Conservation (phyloP, 371 early-diverging fungal species). For the Nematocida sp. region DNA sequence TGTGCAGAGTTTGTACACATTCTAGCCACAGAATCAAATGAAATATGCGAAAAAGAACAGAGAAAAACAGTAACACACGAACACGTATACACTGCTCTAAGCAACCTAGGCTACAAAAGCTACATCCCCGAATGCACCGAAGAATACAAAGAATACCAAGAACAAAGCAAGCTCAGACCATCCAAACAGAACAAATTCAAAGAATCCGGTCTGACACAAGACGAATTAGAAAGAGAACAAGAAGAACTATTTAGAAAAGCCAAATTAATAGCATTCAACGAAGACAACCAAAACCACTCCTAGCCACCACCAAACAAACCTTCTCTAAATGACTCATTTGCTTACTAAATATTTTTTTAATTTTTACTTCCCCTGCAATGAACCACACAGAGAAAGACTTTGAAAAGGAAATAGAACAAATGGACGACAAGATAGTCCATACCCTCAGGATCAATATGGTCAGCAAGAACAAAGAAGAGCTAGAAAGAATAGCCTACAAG, state of each 20-base stretch:
- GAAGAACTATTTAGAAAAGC: slow-evolving; percentile 85
- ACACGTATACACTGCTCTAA: slow-evolving; percentile 80
- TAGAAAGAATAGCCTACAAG: slow-evolving; percentile 39
- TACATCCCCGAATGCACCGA: slow-evolving; percentile 78
- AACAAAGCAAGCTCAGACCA: slow-evolving; percentile 73
- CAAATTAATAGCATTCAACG: slow-evolving; percentile 59
- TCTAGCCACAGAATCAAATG: slow-evolving; percentile 76
- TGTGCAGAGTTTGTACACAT: slow-evolving; percentile 69
- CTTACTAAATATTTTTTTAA: slow-evolving; percentile 12
- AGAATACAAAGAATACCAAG: slow-evolving; percentile 77
- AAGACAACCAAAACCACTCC: slow-evolving; percentile 2
- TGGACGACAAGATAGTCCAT: slow-evolving; percentile 1
- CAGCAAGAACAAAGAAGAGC: slow-evolving; percentile 43
- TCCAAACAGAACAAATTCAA: slow-evolving; percentile 75
- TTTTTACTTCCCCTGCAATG: slow-evolving; percentile 50
- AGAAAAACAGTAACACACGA: slow-evolving; percentile 95
- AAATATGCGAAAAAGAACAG: slow-evolving; percentile 84
- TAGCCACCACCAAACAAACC: background rate
- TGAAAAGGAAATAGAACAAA: slow-evolving; percentile 48
- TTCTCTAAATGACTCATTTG: background rate
- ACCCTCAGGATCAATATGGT: slow-evolving; percentile 33
- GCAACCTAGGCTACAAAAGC: slow-evolving; percentile 78
- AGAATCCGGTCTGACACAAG: slow-evolving; percentile 77
- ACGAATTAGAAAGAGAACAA: slow-evolving; percentile 78
- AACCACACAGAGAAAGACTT: slow-evolving; percentile 38